Evolutionary conservation across 2,329 filamentous ascomycete genomes (phyloP), one percentile per base, ranked within the genome.

Genomic region (Colletotrichum siamense): DNA sequence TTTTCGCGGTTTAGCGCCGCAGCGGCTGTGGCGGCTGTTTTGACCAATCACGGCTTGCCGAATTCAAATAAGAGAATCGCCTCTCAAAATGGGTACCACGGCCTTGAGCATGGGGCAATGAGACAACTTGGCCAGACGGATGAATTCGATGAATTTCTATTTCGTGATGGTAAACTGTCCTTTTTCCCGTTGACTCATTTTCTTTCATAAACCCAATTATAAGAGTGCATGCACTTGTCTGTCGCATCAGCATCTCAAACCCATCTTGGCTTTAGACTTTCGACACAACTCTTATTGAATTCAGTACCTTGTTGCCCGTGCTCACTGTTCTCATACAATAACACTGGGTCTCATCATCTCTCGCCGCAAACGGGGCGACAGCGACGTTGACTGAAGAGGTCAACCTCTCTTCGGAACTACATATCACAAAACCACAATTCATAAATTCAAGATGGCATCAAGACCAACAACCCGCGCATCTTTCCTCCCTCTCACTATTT

Each of bases 51-150:
- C 4, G 8, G 8, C 28, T 28, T 76, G 77, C 77, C 77, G 75
- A 78, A 78, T 78, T 77, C 63, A 69, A 78, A 78, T 78, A 69
- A 55, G 71, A 61, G 36, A 39, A 64, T 78, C 64, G 77, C 75
- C 68, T 75, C 66, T 52, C 62, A 71, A 32, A 24, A 57, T 69
- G 67, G 67, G 52, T 18, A 24, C 49, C 39, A 49, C 39, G 39
- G 18, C 5, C 39, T 49, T n/a, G 39, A 49, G 39, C 30, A 65
- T 28, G 39, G 74, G 39, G 61, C 44, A 24, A 66, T 69, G 70
- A 75, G 69, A 78, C 77, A 78, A 68, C 49, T 75, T 78, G 77
- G 71, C 67, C 70, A 71, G 57, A 70, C 52, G 70, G 28, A 59
- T 39, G 69, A 64, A 32, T 78, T 77, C 76, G 66, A 76, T 61